These are phyloP conservation scores for Lactarius evosmus DNA, from an alignment of 768 basidiomycete species.

Conservation along the genomic window DNA sequence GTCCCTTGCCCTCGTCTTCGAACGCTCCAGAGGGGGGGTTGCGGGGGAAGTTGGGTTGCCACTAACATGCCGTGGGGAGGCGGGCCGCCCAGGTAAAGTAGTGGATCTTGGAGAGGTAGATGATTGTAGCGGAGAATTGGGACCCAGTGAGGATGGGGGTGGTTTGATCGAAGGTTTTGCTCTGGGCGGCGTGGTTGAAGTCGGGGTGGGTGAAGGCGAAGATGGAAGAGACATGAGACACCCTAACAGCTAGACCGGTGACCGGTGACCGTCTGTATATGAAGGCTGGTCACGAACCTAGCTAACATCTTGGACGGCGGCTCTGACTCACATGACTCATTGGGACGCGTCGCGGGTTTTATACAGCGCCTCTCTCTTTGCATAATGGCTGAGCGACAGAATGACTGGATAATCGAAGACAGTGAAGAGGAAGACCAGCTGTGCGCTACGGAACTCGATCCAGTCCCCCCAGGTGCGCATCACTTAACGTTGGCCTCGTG, in stretches of 20 bases:
- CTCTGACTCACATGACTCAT: neutral
- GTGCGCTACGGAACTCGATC: neutral
- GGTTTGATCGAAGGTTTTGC: constrained; percentile 20
- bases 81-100: neutral
- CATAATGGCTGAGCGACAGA: constrained; percentile 4
- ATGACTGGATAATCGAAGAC: constrained; percentile 26
- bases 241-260: too few species aligned
- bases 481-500: constrained; percentile 11
- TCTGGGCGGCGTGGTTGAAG: constrained; percentile 20
- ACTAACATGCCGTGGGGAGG: constrained; percentile 5
- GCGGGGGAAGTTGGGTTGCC: constrained; percentile 9
- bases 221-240: constrained; percentile 18
- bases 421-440: constrained; percentile 28
- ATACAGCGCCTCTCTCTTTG: neutral
- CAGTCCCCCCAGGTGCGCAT: constrained; percentile 18
- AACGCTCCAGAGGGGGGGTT: constrained; percentile 23
- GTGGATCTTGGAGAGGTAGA: constrained; percentile 4
- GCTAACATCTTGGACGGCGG: too few species aligned
- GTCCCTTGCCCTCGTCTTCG: constrained; percentile 58
- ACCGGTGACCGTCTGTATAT: too few species aligned
- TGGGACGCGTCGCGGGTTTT: constrained; percentile 7
- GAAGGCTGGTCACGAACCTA: too few species aligned
- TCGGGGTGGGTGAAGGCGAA: constrained; percentile 6
- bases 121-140: constrained; percentile 15
- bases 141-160: constrained; percentile 22